Percentiles rank a stretch among this genome's conserved stretches.
phyloP scores from a whole-genome alignment of 176 grass and related monocot genomes.

The Musa troglodytarum region DNA sequence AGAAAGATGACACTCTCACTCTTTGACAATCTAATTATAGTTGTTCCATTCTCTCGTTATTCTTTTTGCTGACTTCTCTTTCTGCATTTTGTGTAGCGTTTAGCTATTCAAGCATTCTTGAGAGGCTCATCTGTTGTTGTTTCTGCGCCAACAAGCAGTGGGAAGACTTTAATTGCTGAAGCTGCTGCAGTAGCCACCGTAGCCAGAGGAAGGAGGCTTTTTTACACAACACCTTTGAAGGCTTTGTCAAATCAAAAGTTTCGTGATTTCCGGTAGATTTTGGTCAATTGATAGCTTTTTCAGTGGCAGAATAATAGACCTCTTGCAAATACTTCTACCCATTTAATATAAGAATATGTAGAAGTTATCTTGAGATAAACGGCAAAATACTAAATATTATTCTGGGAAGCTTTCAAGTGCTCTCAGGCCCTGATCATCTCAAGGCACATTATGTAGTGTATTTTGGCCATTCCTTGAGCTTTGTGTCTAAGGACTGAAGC shows the following conservation, averaged over 20 bases:
- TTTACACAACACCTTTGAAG: constrained; percentile 95
- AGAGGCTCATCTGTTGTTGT: constrained; percentile 85
- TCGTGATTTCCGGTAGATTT: constrained; percentile 74
- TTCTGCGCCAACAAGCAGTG: constrained; percentile 94
- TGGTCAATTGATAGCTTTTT: not conserved
- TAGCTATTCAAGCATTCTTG: constrained; percentile 90
- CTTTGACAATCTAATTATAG: not conserved
- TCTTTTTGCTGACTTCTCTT: constrained; percentile 19
- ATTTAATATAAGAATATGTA: not conserved
- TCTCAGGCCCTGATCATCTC: not conserved
- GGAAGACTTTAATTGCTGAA: constrained; percentile 94
- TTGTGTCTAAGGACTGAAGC: too few species aligned
- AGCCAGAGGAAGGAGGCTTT: constrained; percentile 70
- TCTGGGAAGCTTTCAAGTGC: too few species aligned
- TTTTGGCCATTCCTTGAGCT: not conserved
- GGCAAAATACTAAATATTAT: not conserved
- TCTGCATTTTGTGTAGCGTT: constrained; percentile 39
- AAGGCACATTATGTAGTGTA: not conserved
- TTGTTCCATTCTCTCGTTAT: constrained; percentile 4
- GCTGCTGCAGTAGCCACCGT: constrained; percentile 82
- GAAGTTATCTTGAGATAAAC: not conserved
- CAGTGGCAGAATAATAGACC: not conserved
- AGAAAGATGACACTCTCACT: too few species aligned
- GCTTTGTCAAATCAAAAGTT: constrained; percentile 95
- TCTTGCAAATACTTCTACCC: too few species aligned